Conservation (phyloP, 2,329 filamentous ascomycete genomes). For the Chaetomium globosum region DNA sequence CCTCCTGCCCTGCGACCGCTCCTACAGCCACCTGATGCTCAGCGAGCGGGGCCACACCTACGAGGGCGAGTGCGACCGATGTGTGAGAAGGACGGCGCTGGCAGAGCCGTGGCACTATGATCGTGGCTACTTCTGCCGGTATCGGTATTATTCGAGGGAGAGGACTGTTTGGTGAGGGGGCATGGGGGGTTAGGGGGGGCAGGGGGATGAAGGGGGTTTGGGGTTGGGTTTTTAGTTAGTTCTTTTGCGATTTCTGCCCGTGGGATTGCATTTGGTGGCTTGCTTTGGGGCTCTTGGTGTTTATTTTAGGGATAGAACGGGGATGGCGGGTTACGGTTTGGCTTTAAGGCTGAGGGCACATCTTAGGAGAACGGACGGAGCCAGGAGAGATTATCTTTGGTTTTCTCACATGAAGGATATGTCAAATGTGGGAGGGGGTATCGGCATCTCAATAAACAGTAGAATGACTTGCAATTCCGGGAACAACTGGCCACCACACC, state of each 20-base stretch:
- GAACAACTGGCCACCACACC: not conserved
- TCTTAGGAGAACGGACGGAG: not conserved
- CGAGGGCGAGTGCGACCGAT: not conserved
- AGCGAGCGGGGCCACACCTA: slow-evolving; percentile 1
- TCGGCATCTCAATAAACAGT: not conserved
- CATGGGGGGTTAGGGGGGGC: not conserved
- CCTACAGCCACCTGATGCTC: not conserved
- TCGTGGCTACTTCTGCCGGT: not conserved
- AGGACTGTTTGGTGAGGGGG: not conserved
- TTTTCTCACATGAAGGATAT: not conserved
- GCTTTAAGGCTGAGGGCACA: no score
- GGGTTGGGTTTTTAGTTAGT: no score
- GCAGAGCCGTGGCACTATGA: not conserved
- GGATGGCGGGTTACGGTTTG: not conserved
- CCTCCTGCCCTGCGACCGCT: slow-evolving; percentile 8
- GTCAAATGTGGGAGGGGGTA: not conserved
- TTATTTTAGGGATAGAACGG: not conserved
- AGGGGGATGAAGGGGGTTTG: not conserved
- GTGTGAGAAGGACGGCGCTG: not conserved
- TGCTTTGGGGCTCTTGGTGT: not conserved
- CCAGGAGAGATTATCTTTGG: not conserved
- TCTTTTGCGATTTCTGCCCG: no score
- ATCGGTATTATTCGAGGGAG: not conserved
- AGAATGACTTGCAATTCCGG: not conserved
- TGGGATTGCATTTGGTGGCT: not conserved